A percentile compares a stretch with the other conserved stretches of the same genome.
Evolutionary conservation across 2,329 filamentous ascomycete species (phyloP).

Genomic region (Stachybotrys elegans): DNA sequence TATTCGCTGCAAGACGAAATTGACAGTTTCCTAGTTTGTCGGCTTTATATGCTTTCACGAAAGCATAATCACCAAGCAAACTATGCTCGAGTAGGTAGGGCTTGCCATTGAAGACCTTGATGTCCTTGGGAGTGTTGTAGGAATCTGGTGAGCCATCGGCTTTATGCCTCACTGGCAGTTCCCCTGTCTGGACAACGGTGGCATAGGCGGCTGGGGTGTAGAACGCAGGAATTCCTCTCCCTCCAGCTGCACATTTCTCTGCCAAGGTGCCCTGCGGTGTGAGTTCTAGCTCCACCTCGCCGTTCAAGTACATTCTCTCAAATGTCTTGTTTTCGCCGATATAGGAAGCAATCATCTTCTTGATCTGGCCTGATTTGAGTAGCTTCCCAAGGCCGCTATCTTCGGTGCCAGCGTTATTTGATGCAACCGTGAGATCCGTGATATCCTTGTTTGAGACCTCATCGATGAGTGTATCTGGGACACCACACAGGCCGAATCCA

Average conservation of each 20-base stretch:
- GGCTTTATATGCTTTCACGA: constrained; percentile 87
- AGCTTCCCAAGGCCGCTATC: constrained; percentile 70
- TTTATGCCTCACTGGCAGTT: constrained; percentile 74
- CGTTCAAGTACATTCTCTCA: constrained; percentile 80
- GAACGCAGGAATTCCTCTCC: constrained; percentile 84
- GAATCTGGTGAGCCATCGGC: constrained; percentile 65
- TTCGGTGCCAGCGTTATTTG: constrained; percentile 87
- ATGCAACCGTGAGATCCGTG: constrained; percentile 75
- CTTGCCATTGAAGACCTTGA: constrained; percentile 85
- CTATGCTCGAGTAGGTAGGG: constrained; percentile 81
- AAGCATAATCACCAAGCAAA: constrained; percentile 82
- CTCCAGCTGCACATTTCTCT: constrained; percentile 77
- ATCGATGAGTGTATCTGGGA: constrained; percentile 74
- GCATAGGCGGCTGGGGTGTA: constrained; percentile 82
- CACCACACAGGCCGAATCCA: constrained; percentile 77
- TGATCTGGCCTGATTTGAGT: constrained; percentile 73
- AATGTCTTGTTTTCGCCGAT: constrained; percentile 92
- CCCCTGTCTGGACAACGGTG: constrained; percentile 85
- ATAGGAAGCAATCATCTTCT: constrained; percentile 86
- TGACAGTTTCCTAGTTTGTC: constrained; percentile 84
- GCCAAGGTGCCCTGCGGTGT: constrained; percentile 87
- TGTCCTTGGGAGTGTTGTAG: constrained; percentile 73
- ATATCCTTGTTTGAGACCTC: constrained; percentile 64
- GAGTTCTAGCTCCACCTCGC: constrained; percentile 80
- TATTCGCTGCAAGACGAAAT: constrained; percentile 78